Evolutionary conservation across 2,329 filamentous ascomycete species (phyloP), one percentile per base, ranked within the genome.

Genomic region (Exophiala alcalophila): DNA sequence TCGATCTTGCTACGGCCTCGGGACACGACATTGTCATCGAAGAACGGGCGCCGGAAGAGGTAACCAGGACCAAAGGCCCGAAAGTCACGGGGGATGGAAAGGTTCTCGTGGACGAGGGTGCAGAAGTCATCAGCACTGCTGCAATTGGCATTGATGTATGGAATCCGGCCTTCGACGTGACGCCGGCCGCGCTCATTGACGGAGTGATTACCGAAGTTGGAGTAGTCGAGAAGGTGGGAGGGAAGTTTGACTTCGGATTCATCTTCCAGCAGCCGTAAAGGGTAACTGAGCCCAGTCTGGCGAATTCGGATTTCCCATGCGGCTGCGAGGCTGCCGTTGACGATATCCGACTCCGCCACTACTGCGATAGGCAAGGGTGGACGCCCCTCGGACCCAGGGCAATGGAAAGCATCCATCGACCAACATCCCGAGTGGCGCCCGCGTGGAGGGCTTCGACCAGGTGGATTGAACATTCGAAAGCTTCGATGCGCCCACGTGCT

Each of bases 101-200:
- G 0, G 10, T 55, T 29, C 26, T 47, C n/a, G 79, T 88, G 54
- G 66, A 80, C 15, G 72, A 66, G 33, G 71, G 72, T 36, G 80
- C 81, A 12, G 83, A 83, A 43, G 80, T 83, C 9, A 79, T 97
- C 21, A 87, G 85, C 28, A 91, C 87, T 37, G 91, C 91, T 21
- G 78, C 81, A 4, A 71, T 76, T 59, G 80, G 80, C 2, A 89
- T 97, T 50, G 72, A 77, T 27, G 89, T 97, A 6, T 98, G 92
- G 90, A 98, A 98, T 63, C 92, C 92, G 21, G 86, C 89, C 0
- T 98, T 98, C 61, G 92, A 98, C 60, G 86, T 98, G 23, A 98
- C 92, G 7, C 91, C 92, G 0, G 80, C 85, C 25, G 79, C 80
- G 50, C 70, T 96, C 39, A 96, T 98, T 53, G 92, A 98, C 65